phyloP scores from a whole-genome alignment of 2,329 filamentous ascomycete species.

The Pleurostoma richardsiae region DNA sequence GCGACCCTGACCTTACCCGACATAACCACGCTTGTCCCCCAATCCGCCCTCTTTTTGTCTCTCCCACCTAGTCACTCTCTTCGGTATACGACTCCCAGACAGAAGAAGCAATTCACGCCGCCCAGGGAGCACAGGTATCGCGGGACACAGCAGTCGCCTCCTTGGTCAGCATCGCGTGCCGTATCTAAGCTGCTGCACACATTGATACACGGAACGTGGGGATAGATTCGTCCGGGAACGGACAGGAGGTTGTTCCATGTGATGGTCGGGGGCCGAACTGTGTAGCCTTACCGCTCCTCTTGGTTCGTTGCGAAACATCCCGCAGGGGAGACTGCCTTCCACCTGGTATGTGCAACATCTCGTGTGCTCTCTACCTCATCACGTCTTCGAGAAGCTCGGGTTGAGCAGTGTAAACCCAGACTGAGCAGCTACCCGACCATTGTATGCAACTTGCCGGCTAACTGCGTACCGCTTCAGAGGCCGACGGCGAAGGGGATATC shows the following conservation, averaged over 20 bases:
- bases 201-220: conserved; percentile 18
- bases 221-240: conserved; percentile 25
- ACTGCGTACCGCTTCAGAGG: conserved; percentile 11
- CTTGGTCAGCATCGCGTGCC: conserved; percentile 9
- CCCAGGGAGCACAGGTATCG: conserved; percentile 8
- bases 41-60: conserved; percentile 6
- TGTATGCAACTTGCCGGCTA: conserved; percentile 17
- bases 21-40: conserved; percentile 5
- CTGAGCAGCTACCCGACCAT: conserved; percentile 4
- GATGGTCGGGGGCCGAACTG: conserved; percentile 33
- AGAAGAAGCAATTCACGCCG: not conserved
- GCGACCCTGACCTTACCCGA: conserved; percentile 10
- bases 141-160: conserved; percentile 8
- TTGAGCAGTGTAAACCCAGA: conserved; percentile 13
- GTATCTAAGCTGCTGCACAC: conserved; percentile 2
- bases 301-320: conserved; percentile 29
- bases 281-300: conserved; percentile 32
- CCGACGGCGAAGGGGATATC: conserved; percentile 23
- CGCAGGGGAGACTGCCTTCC: conserved; percentile 26
- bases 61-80: conserved; percentile 6
- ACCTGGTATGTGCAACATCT: conserved; percentile 31
- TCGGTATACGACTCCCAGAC: not conserved
- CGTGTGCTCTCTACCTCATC: conserved; percentile 11
- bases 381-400: conserved; percentile 11
- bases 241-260: conserved; percentile 33